Percentiles rank a stretch among this genome's conserved stretches.
Conservation (phyloP, 345 rosid genomes). For the Citrus inodora region DNA sequence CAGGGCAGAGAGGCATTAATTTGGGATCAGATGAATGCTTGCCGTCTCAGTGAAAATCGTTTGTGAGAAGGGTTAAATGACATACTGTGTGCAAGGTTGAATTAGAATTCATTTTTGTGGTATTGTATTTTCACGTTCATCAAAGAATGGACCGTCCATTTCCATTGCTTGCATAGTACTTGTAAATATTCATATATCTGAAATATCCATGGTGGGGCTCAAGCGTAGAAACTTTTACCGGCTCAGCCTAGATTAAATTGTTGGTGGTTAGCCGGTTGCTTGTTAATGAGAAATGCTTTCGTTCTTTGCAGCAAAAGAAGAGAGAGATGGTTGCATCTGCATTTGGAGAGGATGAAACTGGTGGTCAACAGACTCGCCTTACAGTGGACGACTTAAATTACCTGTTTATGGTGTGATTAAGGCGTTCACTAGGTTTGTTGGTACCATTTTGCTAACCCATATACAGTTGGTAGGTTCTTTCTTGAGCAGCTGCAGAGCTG, state of each 20-base stretch:
- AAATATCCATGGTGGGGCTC: background rate
- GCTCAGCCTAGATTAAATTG: background rate
- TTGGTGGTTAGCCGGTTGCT: background rate
- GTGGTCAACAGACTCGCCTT: conserved; percentile 70
- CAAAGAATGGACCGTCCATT: background rate
- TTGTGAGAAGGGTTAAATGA: background rate
- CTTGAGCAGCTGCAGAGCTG: conserved; percentile 10
- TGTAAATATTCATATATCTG: background rate
- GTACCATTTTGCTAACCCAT: conserved; percentile 22
- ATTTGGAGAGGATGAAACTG: conserved; percentile 87
- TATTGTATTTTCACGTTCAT: background rate
- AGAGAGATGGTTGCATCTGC: conserved; percentile 94
- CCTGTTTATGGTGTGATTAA: conserved; percentile 75
- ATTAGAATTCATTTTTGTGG: background rate
- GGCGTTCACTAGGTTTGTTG: background rate
- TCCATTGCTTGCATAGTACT: background rate
- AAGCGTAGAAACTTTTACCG: background rate
- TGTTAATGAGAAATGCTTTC: background rate
- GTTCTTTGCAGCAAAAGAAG: conserved; percentile 71
- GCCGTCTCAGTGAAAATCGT: background rate
- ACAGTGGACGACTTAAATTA: conserved; percentile 82
- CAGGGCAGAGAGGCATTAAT: background rate
- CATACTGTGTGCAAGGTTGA: background rate
- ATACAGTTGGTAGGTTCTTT: conserved; percentile 24
- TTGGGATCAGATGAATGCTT: background rate